Percentiles rank a stretch among this genome's conserved stretches.
These are phyloP conservation scores for Monosporozyma unispora DNA, from an alignment of 805 yeast species.

Conservation along the genomic window DNA sequence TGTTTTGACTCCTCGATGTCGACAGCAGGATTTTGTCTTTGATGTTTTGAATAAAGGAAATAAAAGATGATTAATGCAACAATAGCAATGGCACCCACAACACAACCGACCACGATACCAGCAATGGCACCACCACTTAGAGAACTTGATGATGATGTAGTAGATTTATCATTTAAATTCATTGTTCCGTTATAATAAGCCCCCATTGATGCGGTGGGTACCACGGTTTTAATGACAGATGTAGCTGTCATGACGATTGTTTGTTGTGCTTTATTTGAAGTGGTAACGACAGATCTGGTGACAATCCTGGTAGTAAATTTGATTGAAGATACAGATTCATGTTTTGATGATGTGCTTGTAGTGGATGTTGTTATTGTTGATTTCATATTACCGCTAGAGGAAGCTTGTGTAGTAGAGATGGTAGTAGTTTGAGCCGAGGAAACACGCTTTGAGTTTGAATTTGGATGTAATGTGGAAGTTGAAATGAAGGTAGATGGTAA, in stretches of 20 bases:
- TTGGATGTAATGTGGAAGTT: neutral
- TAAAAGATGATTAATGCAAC: conserved; percentile 35
- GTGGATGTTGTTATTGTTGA: too few species aligned
- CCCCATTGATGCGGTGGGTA: conserved; percentile 6
- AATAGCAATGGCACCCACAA: conserved; percentile 35
- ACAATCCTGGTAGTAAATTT: conserved; percentile 18
- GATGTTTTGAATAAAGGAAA: conserved; percentile 35
- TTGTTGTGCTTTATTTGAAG: conserved; percentile 14
- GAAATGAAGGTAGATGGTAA: neutral
- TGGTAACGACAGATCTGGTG: conserved; percentile 20
- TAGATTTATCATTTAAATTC: neutral
- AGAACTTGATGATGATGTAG: neutral
- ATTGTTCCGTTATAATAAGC: neutral
- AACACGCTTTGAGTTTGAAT: neutral
- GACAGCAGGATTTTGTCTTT: conserved; percentile 18
- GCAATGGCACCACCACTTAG: conserved; percentile 45
- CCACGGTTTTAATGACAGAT: conserved; percentile 14
- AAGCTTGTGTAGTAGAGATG: neutral
- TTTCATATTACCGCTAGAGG: too few species aligned
- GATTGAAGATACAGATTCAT: conserved; percentile 9
- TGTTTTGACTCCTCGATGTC: conserved; percentile 34
- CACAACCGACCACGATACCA: conserved; percentile 48
- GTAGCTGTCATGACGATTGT: conserved; percentile 23
- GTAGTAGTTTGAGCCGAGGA: neutral
- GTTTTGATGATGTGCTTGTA: conserved; percentile 9